These are phyloP conservation scores for Secale cereale DNA, from an alignment of 176 grass and related monocot genomes.

Conservation along the genomic window DNA sequence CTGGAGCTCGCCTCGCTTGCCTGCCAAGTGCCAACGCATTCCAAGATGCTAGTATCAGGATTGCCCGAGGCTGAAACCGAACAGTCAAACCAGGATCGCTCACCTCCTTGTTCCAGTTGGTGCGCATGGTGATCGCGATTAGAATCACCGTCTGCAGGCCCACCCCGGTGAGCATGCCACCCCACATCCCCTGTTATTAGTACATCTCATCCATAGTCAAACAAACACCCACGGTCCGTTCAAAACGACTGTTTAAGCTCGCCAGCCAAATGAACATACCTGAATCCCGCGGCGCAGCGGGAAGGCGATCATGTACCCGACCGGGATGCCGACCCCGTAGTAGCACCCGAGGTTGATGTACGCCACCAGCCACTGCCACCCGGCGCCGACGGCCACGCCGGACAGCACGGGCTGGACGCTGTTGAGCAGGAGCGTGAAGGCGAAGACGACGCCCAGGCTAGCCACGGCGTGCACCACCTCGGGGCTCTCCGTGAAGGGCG, in stretches of 20 bases:
- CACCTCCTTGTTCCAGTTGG: slow-evolving; percentile 76
- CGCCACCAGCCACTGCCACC: slow-evolving; percentile 84
- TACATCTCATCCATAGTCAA: background rate
- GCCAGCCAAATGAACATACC: slow-evolving; percentile 5
- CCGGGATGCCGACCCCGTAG: slow-evolving; percentile 72
- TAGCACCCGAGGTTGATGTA: slow-evolving; percentile 83
- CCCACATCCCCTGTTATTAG: slow-evolving; percentile 86
- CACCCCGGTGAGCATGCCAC: slow-evolving; percentile 77
- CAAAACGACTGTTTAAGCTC: no score
- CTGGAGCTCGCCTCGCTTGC: slow-evolving; percentile 47
- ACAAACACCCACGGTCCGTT: background rate
- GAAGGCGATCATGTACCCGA: slow-evolving; percentile 59
- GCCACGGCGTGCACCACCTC: slow-evolving; percentile 56
- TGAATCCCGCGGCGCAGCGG: slow-evolving; percentile 52
- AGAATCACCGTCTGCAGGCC: slow-evolving; percentile 72
- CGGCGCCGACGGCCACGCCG: slow-evolving; percentile 86
- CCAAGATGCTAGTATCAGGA: background rate
- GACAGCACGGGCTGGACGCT: slow-evolving; percentile 86
- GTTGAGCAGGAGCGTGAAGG: slow-evolving; percentile 73
- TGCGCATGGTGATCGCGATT: slow-evolving; percentile 51
- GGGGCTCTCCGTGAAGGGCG: slow-evolving; percentile 79
- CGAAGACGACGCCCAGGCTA: slow-evolving; percentile 66
- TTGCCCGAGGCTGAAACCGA: background rate
- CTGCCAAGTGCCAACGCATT: slow-evolving; percentile 12
- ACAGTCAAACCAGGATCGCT: background rate